Base-by-base conservation (phyloP, 495 filamentous ascomycete species). In the Tuber melanosporum region DNA sequence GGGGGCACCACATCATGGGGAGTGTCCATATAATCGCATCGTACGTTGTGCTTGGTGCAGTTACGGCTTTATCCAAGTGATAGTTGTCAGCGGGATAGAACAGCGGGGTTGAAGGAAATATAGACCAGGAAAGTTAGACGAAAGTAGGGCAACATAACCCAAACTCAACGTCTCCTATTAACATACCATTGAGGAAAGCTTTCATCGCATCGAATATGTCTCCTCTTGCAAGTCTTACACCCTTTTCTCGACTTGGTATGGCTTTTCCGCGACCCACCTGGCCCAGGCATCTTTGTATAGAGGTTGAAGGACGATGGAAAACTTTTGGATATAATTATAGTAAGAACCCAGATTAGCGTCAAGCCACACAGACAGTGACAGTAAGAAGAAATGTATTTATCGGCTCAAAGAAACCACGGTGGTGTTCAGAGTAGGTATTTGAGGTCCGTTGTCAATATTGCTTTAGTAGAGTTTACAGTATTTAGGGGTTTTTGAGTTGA, bases 171-270 rank as follows among this genome's bases (percentile, higher is more conserved):
- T 70, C 73, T 46, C n/a, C 26, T 52, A 36, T 71, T 62, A 74
- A 85, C 87, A 79, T 88, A 98, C 95, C 95, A 99, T 90, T 99
- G 95, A 39, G 96, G 95, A 81, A 95, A 97, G 76, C 89, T 97
- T 85, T 99, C 96, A 85, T 99, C 95, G 86, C 95, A 99, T 76
- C 95, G 90, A 84, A 99, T 98, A 86, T 99, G 95, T 82, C 95
- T 90, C 85, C 91, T 90, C 88, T 99, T 99, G 89, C 95, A 99
- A 46, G 93, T 97, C 81, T 93, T 94, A 86, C 95, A 99, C 71
- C 95, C 95, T 85, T 97, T 98, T 76, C 95, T 90, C 71, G 95
- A 98, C 86, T 99, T 99, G 79, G 96, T 99, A 87, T 99, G 95
- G 86, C 95, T 94, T 84, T 73, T 80, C 69, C 72, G 66, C 71